Evolutionary conservation across 352 stramenopile genomes (phyloP).

Genomic region (Pythium oligandrum): DNA sequence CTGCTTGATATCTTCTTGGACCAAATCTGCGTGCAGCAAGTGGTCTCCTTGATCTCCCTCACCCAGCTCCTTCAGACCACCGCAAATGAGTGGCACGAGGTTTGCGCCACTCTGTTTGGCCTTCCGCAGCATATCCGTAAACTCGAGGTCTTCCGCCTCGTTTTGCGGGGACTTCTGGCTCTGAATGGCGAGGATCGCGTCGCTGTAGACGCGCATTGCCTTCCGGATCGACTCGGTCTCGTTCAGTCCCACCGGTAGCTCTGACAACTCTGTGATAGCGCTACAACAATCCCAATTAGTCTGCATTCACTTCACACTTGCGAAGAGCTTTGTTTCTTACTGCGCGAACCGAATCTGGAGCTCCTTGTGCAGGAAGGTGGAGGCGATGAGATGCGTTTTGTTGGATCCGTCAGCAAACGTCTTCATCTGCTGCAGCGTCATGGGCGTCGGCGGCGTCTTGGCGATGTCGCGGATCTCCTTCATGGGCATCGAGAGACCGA

Average conservation of each 20-base stretch:
- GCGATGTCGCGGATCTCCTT: conserved; percentile 59
- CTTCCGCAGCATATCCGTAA: conserved; percentile 53
- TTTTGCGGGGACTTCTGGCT: conserved; percentile 34
- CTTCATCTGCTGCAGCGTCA: conserved; percentile 82
- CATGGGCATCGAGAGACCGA: conserved; percentile 35
- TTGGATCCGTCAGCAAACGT: conserved; percentile 55
- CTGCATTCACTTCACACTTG: no score
- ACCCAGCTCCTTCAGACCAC: conserved; percentile 64
- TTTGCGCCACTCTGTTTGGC: conserved; percentile 59
- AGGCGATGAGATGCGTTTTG: conserved; percentile 57
- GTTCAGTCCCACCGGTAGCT: conserved; percentile 62
- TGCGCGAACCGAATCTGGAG: conserved; percentile 72
- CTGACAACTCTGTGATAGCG: conserved; percentile 69
- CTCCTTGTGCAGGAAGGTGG: conserved; percentile 75
- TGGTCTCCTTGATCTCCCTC: conserved; percentile 19
- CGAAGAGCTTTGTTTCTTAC: conserved; percentile 10
- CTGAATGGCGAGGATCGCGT: conserved; percentile 47
- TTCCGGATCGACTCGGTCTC: conserved; percentile 55
- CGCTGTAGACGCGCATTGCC: conserved; percentile 59
- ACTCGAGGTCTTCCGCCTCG: conserved; percentile 42
- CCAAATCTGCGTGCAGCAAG: conserved; percentile 47
- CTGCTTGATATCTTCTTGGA: conserved; percentile 71
- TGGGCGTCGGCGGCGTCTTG: conserved; percentile 43
- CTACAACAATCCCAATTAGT: conserved; percentile 8
- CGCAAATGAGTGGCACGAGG: conserved; percentile 76